A percentile compares a stretch with the other conserved stretches of the same genome.
phyloP scores from a whole-genome alignment of 352 stramenopile genomes.

The Pythium sp. region DNA sequence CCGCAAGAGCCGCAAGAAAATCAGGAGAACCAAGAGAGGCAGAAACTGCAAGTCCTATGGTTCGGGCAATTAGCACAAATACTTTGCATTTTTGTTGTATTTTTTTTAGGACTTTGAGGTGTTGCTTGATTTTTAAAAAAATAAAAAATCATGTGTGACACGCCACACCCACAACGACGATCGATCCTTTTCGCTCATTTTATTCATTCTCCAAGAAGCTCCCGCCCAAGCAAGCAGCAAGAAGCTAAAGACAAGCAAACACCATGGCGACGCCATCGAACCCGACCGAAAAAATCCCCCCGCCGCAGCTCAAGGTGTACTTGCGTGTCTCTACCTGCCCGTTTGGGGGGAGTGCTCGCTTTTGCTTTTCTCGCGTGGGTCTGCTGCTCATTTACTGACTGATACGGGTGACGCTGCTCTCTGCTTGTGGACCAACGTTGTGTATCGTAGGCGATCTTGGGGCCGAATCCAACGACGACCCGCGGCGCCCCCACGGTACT shows the following conservation, averaged over 20 bases:
- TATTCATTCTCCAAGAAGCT: slow-evolving; percentile 7
- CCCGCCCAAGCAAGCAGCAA: slow-evolving; percentile 9
- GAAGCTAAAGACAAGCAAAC: not conserved
- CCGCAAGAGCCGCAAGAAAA: too few species aligned
- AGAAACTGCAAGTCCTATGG: too few species aligned
- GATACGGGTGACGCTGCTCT: not conserved
- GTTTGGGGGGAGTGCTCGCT: too few species aligned
- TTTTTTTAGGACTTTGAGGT: too few species aligned
- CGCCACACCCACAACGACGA: too few species aligned
- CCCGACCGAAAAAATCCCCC: slow-evolving; percentile 63
- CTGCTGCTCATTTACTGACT: not conserved
- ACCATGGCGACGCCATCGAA: slow-evolving; percentile 53
- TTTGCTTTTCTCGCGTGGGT: not conserved
- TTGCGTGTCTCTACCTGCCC: too few species aligned
- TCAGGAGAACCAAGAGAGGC: too few species aligned
- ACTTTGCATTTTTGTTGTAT: too few species aligned
- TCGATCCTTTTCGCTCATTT: not conserved
- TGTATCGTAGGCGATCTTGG: slow-evolving; percentile 42
- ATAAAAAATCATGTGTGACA: too few species aligned
- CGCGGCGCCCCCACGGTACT: slow-evolving; percentile 69
- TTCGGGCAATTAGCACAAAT: too few species aligned
- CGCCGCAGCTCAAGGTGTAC: slow-evolving; percentile 41
- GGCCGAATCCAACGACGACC: slow-evolving; percentile 68
- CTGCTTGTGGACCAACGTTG: not conserved
- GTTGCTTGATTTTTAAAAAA: too few species aligned